Conservation (phyloP, 2,329 filamentous ascomycete genomes). For the Stachybotrys echinatus region DNA sequence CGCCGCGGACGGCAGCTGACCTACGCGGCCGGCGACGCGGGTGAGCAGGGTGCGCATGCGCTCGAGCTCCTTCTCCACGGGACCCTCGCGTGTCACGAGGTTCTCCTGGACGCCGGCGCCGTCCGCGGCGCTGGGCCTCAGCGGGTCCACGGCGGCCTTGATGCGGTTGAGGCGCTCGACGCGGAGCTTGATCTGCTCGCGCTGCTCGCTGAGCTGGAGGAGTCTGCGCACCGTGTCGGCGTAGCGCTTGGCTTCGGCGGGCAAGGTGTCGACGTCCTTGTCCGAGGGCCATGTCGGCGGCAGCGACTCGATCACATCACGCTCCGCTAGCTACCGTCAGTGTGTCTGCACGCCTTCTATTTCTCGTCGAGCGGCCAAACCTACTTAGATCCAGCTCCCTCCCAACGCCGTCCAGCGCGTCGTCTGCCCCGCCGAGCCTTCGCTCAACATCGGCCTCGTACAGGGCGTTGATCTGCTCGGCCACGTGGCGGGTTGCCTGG, state of each 20-base stretch:
- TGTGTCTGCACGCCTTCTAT: neutral
- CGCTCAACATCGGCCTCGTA: conserved; percentile 48
- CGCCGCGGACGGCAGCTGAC: conserved; percentile 22
- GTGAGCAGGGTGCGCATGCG: conserved; percentile 60
- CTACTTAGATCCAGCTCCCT: conserved; percentile 40
- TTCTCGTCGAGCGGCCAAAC: conserved; percentile 6
- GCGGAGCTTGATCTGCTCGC: conserved; percentile 27
- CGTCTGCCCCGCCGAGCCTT: conserved; percentile 24
- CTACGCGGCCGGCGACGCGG: conserved; percentile 51
- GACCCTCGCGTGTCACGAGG: conserved; percentile 58
- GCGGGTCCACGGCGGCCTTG: conserved; percentile 42
- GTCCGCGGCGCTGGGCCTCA: conserved; percentile 15
- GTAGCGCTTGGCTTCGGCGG: conserved; percentile 47
- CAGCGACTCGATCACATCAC: conserved; percentile 38
- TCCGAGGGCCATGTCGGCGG: conserved; percentile 40
- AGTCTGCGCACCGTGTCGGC: conserved; percentile 43
- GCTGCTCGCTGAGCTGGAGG: conserved; percentile 38
- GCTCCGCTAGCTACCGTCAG: conserved; percentile 24
- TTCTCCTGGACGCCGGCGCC: conserved; percentile 55
- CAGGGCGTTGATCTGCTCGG: conserved; percentile 65
- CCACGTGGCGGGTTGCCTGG: conserved; percentile 64
- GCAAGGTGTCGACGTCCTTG: conserved; percentile 28
- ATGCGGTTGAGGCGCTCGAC: conserved; percentile 45
- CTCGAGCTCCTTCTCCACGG: conserved; percentile 61
- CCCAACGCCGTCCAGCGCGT: conserved; percentile 29